A percentile compares a stretch with the other conserved stretches of the same genome.
These are phyloP conservation scores for Thelephora ganbajun DNA, from an alignment of 768 basidiomycete species.

Conservation along the genomic window DNA sequence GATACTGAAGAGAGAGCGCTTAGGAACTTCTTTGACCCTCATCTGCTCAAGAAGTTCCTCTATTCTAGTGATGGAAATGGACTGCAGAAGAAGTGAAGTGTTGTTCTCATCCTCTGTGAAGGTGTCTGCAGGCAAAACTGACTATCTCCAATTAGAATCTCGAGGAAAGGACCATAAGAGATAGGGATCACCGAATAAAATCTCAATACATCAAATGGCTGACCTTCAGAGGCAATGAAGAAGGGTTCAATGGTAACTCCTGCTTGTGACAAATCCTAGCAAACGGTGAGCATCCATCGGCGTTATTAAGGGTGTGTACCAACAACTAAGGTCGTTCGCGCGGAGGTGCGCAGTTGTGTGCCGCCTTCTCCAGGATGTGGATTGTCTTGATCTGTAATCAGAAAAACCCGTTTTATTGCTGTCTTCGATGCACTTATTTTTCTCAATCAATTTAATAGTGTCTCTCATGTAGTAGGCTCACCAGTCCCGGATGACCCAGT, in stretches of 20 bases:
- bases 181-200: constrained; percentile 58
- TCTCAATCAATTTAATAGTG: neutral
- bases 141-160: constrained; percentile 23
- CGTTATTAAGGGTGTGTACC: constrained; percentile 11
- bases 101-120: constrained; percentile 42
- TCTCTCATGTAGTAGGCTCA: constrained; percentile 19
- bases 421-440: constrained; percentile 61
- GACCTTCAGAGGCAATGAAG: constrained; percentile 62
- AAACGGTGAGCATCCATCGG: neutral
- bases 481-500: constrained; percentile 83
- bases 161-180: neutral
- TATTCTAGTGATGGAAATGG: constrained; percentile 64
- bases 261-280: constrained; percentile 67
- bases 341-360: constrained; percentile 50
- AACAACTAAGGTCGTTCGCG: constrained; percentile 58
- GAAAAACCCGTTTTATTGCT: constrained; percentile 83
- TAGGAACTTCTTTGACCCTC: constrained; percentile 72
- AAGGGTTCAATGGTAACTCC: constrained; percentile 78
- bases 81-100: constrained; percentile 38
- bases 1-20: constrained; percentile 69
- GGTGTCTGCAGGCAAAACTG: constrained; percentile 40
- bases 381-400: constrained; percentile 84
- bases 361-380: constrained; percentile 46
- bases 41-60: constrained; percentile 69
- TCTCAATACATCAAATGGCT: constrained; percentile 54